Conservation (phyloP, 2,329 filamentous ascomycete genomes). For the Aspergillus udagawae region DNA sequence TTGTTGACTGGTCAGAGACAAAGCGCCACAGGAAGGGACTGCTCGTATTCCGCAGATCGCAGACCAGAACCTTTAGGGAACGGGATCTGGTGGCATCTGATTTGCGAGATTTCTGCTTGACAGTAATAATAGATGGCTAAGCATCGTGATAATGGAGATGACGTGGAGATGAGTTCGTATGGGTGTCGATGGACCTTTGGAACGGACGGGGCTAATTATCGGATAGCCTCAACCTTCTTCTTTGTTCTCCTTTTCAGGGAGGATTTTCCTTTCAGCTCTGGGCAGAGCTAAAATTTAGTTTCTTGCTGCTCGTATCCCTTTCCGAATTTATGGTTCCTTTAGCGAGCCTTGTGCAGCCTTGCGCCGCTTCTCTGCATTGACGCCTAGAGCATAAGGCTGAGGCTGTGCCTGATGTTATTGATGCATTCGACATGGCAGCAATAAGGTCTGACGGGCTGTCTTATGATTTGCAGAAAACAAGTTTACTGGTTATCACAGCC, state of each 20-base stretch:
- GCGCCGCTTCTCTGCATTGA: no score
- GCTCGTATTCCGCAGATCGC: background rate
- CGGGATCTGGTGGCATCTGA: background rate
- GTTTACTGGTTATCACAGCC: background rate
- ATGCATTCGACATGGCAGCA: background rate
- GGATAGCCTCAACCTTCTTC: background rate
- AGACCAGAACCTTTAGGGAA: background rate
- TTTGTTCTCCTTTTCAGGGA: background rate
- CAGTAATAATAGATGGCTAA: background rate
- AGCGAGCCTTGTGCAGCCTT: background rate
- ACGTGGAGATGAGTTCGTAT: background rate
- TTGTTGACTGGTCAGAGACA: background rate
- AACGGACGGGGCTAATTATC: background rate
- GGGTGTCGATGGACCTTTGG: no score
- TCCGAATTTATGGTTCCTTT: background rate
- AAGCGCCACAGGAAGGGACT: background rate
- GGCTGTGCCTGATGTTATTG: background rate
- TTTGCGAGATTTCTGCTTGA: background rate
- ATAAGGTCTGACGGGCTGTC: background rate
- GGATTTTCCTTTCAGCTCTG: background rate
- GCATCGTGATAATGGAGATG: background rate
- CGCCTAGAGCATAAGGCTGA: background rate
- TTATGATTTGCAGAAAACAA: background rate
- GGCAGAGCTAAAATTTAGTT: background rate
- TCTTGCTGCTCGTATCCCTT: background rate